A percentile compares a stretch with the other conserved stretches of the same genome.
Conservation (phyloP, 805 yeast species). For the Ogataea polymorpha region DNA sequence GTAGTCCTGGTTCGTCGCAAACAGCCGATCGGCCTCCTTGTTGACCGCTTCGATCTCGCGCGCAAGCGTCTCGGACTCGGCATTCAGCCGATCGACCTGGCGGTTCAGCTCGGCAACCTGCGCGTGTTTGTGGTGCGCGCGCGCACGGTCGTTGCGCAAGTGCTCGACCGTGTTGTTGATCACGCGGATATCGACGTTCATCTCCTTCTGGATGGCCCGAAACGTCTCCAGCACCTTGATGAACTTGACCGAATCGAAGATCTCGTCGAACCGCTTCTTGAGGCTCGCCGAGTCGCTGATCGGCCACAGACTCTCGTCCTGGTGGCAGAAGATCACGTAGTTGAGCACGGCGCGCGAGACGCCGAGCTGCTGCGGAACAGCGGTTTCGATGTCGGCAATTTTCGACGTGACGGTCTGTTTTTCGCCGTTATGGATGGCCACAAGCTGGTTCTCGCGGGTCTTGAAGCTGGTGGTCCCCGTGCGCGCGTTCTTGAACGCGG, state of each 20-base stretch:
- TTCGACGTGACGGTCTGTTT: conserved; percentile 75
- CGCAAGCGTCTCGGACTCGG: conserved; percentile 49
- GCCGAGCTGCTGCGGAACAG: conserved; percentile 81
- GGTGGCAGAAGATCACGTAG: conserved; percentile 94
- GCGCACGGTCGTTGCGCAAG: conserved; percentile 64
- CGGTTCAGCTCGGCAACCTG: conserved; percentile 42
- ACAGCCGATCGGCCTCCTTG: conserved; percentile 58
- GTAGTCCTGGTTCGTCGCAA: conserved; percentile 76
- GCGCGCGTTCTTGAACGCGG: conserved; percentile 56
- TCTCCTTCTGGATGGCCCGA: conserved; percentile 72
- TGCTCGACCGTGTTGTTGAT: conserved; percentile 78
- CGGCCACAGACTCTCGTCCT: conserved; percentile 97
- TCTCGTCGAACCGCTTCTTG: conserved; percentile 93
- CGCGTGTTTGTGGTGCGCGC: conserved; percentile 58
- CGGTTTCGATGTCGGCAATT: conserved; percentile 77
- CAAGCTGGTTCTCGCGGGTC: conserved; percentile 85
- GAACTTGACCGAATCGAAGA: conserved; percentile 90
- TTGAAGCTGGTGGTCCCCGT: conserved; percentile 64
- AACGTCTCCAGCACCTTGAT: conserved; percentile 85
- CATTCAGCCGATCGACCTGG: conserved; percentile 43
- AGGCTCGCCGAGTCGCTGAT: conserved; percentile 83
- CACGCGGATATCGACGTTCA: conserved; percentile 69
- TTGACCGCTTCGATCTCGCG: conserved; percentile 50
- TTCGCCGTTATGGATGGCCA: conserved; percentile 62
- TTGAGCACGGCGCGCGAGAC: conserved; percentile 85